Conservation (phyloP, 768 basidiomycete species). For the Tricholoma sp. region DNA sequence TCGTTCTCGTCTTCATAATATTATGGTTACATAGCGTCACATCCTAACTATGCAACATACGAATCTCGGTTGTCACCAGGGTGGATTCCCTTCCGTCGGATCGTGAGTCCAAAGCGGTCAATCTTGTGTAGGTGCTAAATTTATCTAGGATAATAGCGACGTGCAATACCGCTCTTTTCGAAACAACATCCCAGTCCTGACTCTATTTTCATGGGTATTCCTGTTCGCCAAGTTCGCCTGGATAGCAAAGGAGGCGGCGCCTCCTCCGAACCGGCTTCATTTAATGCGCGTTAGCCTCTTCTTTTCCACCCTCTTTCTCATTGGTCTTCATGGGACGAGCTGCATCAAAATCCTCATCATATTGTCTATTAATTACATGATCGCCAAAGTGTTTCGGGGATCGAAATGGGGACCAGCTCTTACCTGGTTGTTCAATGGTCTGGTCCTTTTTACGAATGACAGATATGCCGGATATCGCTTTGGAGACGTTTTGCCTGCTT, state of each 20-base stretch:
- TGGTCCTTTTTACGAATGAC: conserved; percentile 75
- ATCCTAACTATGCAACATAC: conserved; percentile 71
- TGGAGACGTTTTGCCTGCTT: conserved; percentile 43
- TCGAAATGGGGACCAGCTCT: conserved; percentile 43
- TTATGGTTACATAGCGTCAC: conserved; percentile 43
- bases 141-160: conserved; percentile 83
- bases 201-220: conserved; percentile 43
- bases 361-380: conserved; percentile 60
- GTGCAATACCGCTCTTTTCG: conserved; percentile 88
- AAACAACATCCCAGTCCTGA: conserved; percentile 65
- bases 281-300: conserved; percentile 54
- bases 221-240: conserved; percentile 52
- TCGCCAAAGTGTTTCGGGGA: conserved; percentile 43
- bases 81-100: conserved; percentile 76
- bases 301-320: conserved; percentile 61
- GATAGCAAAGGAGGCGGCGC: conserved; percentile 22
- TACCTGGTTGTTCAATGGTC: conserved; percentile 77
- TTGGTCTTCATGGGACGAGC: conserved; percentile 78
- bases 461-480: conserved; percentile 69
- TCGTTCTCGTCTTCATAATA: conserved; percentile 2
- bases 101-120: conserved; percentile 49
- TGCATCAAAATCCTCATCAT: conserved; percentile 74
- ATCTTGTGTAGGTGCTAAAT: conserved; percentile 4
- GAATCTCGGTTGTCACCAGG: conserved; percentile 54
- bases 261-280: conserved; percentile 20